phyloP scores from a whole-genome alignment of 2,329 filamentous ascomycete genomes.

The Venturia aucupariae region DNA sequence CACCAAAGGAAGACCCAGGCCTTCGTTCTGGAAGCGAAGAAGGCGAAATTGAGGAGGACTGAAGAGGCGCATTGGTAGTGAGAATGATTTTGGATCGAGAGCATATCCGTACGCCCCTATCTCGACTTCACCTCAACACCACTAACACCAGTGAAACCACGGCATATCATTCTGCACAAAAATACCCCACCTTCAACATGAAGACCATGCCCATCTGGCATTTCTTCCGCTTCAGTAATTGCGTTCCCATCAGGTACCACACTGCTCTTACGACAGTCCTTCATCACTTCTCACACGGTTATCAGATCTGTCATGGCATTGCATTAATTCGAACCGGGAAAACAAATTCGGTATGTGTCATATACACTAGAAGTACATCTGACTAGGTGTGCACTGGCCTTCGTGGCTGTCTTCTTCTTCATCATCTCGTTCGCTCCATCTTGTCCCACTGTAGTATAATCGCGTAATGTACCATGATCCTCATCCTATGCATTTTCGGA shows the following conservation, averaged over 20 bases:
- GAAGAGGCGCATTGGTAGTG: constrained; percentile 15
- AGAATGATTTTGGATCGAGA: not conserved
- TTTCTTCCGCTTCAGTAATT: not conserved
- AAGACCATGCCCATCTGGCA: not conserved
- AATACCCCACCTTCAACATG: not conserved
- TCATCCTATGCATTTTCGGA: not conserved
- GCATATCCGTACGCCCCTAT: constrained; percentile 7
- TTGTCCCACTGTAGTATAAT: not conserved
- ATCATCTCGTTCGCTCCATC: not conserved
- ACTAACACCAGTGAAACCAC: not conserved
- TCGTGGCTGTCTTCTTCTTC: not conserved
- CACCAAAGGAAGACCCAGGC: constrained; percentile 45
- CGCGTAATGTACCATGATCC: not conserved
- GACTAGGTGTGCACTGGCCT: constrained; percentile 1
- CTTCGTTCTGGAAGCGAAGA: constrained; percentile 88
- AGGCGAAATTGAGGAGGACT: constrained; percentile 85
- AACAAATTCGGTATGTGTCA: not conserved
- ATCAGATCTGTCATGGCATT: not conserved
- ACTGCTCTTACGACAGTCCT: not conserved
- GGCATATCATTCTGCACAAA: not conserved
- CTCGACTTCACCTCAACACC: constrained; percentile 3
- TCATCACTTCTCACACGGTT: not conserved
- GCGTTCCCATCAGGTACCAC: not conserved
- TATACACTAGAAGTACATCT: constrained; percentile 4
- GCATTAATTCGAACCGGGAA: not conserved